A percentile compares a stretch with the other conserved stretches of the same genome.
phyloP scores from a whole-genome alignment of 2,329 filamentous ascomycete species.

The Exophiala mesophila region DNA sequence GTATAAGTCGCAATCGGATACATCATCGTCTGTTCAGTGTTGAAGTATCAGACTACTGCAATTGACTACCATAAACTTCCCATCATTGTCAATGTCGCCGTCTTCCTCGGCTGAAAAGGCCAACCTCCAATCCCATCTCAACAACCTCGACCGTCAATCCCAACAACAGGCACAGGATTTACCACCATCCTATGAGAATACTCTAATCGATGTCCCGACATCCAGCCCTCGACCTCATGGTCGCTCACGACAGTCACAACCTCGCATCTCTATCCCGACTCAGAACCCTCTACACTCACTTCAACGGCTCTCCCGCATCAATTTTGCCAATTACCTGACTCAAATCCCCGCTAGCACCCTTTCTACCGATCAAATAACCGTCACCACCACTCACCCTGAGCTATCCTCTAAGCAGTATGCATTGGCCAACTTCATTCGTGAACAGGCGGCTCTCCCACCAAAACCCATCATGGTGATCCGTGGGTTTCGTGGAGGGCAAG shows the following conservation, averaged over 20 bases:
- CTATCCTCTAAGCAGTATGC: constrained; percentile 23
- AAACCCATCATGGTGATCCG: constrained; percentile 28
- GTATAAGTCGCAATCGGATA: too few species aligned
- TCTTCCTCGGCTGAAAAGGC: constrained; percentile 9
- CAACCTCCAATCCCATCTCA: constrained; percentile 5
- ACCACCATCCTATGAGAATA: constrained; percentile 20
- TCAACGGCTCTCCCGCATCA: constrained; percentile 21
- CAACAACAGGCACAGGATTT: constrained; percentile 7
- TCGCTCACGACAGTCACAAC: constrained; percentile 2
- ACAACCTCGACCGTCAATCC: background rate
- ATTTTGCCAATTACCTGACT: constrained; percentile 29
- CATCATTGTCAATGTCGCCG: background rate
- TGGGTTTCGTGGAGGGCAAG: constrained; percentile 18
- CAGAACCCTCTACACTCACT: constrained; percentile 21
- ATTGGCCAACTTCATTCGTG: constrained; percentile 27
- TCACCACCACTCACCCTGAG: constrained; percentile 27
- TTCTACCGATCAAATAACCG: constrained; percentile 26
- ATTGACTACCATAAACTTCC: too few species aligned
- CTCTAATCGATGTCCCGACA: constrained; percentile 4
- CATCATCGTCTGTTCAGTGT: too few species aligned
- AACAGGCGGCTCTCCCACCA: constrained; percentile 30
- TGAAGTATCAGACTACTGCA: too few species aligned
- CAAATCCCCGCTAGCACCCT: constrained; percentile 20
- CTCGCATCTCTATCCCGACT: constrained; percentile 3
- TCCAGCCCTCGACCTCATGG: constrained; percentile 1